These are phyloP conservation scores for Persicaria tinctoria DNA, from an alignment of 148 eudicot species.

Conservation along the genomic window DNA sequence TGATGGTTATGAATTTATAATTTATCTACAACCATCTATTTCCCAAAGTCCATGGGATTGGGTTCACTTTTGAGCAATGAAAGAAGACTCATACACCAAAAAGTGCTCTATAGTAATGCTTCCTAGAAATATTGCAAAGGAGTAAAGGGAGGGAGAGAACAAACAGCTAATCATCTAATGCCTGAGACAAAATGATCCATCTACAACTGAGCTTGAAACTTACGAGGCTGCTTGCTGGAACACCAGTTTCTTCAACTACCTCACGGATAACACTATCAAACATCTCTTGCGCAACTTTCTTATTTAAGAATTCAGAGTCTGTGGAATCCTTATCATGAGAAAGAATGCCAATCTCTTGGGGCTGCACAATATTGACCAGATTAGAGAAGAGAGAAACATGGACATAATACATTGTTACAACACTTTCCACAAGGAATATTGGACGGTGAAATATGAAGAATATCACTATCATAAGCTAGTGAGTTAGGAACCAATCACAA, in stretches of 20 bases:
- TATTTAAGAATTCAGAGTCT: conserved; percentile 25
- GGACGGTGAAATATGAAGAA: neutral
- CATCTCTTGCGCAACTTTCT: conserved; percentile 76
- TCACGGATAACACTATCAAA: conserved; percentile 85
- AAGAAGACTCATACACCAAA: neutral
- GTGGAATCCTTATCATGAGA: conserved; percentile 29
- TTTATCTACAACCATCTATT: neutral
- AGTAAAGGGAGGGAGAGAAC: neutral
- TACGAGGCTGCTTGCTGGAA: conserved; percentile 60
- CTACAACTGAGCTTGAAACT: conserved; percentile 23
- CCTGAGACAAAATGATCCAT: conserved; percentile 4
- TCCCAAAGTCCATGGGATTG: neutral
- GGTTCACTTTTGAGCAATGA: neutral
- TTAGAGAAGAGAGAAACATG: neutral
- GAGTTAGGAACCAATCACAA: neutral
- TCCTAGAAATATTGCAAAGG: neutral
- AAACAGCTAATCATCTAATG: neutral
- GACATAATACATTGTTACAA: neutral
- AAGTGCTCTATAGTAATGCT: neutral
- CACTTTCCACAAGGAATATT: neutral
- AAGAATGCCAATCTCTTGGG: conserved; percentile 58
- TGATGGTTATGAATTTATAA: neutral
- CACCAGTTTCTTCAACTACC: conserved; percentile 95
- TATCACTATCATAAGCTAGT: neutral
- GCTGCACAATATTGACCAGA: conserved; percentile 36